Conservation (phyloP, 805 yeast genomes). For the Kuraishia capsulata region DNA sequence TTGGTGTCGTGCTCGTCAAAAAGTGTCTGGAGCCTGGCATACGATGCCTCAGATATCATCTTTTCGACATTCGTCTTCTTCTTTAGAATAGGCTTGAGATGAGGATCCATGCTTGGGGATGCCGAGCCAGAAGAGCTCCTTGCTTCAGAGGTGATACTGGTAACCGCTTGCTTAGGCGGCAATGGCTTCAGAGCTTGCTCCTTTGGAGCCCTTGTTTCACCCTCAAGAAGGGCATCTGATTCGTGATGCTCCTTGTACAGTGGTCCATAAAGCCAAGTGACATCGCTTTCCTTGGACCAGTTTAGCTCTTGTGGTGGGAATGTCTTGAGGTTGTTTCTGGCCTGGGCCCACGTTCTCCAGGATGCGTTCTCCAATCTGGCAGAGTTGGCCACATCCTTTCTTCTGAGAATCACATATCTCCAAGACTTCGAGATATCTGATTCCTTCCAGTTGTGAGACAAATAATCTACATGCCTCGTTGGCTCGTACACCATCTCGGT, state of each 20-base stretch:
- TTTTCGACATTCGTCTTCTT: slow-evolving; percentile 78
- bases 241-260: slow-evolving; percentile 16
- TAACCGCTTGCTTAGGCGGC: not conserved
- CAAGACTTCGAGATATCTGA: slow-evolving; percentile 89
- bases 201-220: slow-evolving; percentile 4
- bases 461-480: slow-evolving; percentile 84
- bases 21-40: slow-evolving; percentile 19
- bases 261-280: slow-evolving; percentile 98
- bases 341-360: slow-evolving; percentile 97
- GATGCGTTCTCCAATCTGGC: slow-evolving; percentile 79
- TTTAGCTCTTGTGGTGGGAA: slow-evolving; percentile 87
- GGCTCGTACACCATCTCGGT: slow-evolving; percentile 75
- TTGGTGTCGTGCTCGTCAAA: slow-evolving; percentile 17
- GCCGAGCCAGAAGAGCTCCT: slow-evolving; percentile 7
- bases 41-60: slow-evolving; percentile 53
- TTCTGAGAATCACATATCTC: slow-evolving; percentile 80
- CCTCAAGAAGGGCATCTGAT: slow-evolving; percentile 31
- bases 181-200: not conserved
- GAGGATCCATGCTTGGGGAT: not conserved
- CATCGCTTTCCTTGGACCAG: slow-evolving; percentile 96
- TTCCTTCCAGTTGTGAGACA: slow-evolving; percentile 95
- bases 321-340: slow-evolving; percentile 61
- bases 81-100: slow-evolving; percentile 77
- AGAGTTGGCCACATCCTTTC: slow-evolving; percentile 76
- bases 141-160: slow-evolving; percentile 5